Base-by-base conservation (phyloP, 192 early-diverging fungal genomes). In the Linderina pennispora region DNA sequence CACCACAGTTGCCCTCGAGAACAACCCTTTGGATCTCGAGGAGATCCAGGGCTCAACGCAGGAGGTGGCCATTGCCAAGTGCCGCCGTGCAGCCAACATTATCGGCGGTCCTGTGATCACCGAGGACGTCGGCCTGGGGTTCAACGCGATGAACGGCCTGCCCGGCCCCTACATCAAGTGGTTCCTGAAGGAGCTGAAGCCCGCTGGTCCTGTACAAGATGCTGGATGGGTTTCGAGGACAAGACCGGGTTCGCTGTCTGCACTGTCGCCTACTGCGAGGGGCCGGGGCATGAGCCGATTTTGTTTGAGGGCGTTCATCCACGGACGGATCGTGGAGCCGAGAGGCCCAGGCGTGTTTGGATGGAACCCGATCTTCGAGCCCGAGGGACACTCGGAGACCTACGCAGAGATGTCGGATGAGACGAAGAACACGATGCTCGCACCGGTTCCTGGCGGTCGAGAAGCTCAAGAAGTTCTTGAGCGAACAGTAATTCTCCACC, bases 351-450 rank as follows among this genome's bases (percentile, higher is more conserved):
- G 61, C 9, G 61, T 69, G 39, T 98, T 98, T 75, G 96, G 96
- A 9, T 98, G 96, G 96, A 93, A 98, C 78, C 85, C 94, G 7
- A 75, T 94, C 23, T 98, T 98, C 60, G 62, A 89, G 74, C 96
- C 96, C 11, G 79, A 84, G 42, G 87, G 85, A 21, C 75, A 64
- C 34, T 61, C 66, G 37, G 47, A 79, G 47, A 88, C 88, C 44
- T 86, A 91, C 67, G 94, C 90, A 8, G 90, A 97, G 62, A 87
- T 98, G 86, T 72, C 79, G 8, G 84, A 89, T 53, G 65, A 57
- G 14, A 35, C 78, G 40, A 98, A 98, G 53, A 97, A 98, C 66
- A 64, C n/a, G 75, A 13, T 94, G 96, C 52, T 95, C 92, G 28
- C 96, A 98, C 50, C 67, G 96, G 21, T 89, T 58, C 55, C 54